Evolutionary conservation across 352 stramenopile genomes (phyloP).

Genomic region (Peronospora farinosa): DNA sequence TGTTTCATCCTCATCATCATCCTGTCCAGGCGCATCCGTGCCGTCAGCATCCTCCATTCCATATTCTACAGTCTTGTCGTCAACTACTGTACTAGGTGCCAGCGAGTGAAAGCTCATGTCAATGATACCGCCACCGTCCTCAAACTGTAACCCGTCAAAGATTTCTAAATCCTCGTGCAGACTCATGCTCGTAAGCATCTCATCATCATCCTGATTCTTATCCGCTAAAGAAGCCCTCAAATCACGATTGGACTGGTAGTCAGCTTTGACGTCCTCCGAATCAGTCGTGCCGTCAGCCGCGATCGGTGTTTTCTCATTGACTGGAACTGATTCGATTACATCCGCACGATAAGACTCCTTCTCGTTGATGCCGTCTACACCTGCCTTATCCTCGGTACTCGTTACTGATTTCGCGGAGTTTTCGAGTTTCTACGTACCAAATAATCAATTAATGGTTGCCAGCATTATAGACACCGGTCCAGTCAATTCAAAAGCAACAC

Average conservation of each 20-base stretch:
- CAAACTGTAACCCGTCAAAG: constrained; percentile 84
- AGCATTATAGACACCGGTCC: neutral
- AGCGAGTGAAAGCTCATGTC: constrained; percentile 48
- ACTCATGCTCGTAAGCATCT: constrained; percentile 65
- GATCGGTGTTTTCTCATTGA: constrained; percentile 11
- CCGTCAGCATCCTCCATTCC: constrained; percentile 33
- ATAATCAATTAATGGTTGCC: neutral
- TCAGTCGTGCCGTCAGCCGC: constrained; percentile 23
- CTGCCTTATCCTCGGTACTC: constrained; percentile 3
- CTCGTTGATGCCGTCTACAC: constrained; percentile 12
- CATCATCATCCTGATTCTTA: constrained; percentile 43
- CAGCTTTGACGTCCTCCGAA: constrained; percentile 34
- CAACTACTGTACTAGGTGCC: constrained; percentile 15
- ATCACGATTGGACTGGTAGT: constrained; percentile 11
- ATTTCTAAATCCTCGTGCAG: constrained; percentile 76
- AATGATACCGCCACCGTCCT: constrained; percentile 75
- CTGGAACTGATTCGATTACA: neutral
- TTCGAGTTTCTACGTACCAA: constrained; percentile 21
- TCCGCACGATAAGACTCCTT: constrained; percentile 4
- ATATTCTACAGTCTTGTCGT: constrained; percentile 25
- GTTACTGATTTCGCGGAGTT: constrained; percentile 5
- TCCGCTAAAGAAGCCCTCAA: neutral
- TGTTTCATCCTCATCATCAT: constrained; percentile 40
- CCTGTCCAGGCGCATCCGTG: constrained; percentile 31
- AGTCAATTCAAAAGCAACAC: neutral